Evolutionary conservation across 75 land plant species (phyloP).

Genomic region (Selaginella moellendorffii): DNA sequence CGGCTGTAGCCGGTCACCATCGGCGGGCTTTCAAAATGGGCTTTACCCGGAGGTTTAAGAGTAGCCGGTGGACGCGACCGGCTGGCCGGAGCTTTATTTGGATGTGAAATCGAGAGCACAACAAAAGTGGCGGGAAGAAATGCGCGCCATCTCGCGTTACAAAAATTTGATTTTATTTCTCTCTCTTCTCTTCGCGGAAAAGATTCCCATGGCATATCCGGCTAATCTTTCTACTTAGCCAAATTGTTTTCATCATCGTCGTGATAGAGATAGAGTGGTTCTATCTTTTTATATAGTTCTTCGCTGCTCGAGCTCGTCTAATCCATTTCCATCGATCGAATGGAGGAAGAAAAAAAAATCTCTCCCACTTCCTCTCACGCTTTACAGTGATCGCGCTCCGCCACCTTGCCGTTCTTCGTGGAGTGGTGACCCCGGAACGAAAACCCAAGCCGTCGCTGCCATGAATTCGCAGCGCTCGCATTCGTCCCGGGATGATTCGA

Average conservation of each 20-base stretch:
- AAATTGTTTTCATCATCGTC: too few species aligned
- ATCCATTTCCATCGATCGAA: too few species aligned
- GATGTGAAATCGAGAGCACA: not conserved
- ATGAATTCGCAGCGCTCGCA: not conserved
- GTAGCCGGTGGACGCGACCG: not conserved
- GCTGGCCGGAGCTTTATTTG: not conserved
- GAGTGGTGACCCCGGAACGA: not conserved
- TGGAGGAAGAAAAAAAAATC: too few species aligned
- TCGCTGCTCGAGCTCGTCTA: too few species aligned
- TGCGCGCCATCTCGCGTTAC: not conserved
- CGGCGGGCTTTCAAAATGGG: not conserved
- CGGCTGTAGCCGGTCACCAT: not conserved
- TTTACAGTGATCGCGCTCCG: too few species aligned
- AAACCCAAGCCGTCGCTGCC: not conserved
- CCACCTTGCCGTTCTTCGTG: not conserved
- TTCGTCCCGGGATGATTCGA: not conserved
- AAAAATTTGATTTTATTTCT: not conserved
- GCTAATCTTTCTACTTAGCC: too few species aligned
- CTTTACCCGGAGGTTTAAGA: not conserved
- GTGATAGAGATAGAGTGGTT: too few species aligned
- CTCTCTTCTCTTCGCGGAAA: not conserved
- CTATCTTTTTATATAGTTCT: too few species aligned
- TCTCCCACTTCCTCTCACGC: too few species aligned
- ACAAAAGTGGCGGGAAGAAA: not conserved
- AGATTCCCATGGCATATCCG: not conserved